These are phyloP conservation scores for Ballota nigra DNA, from an alignment of 257 asterid species.

Conservation along the genomic window DNA sequence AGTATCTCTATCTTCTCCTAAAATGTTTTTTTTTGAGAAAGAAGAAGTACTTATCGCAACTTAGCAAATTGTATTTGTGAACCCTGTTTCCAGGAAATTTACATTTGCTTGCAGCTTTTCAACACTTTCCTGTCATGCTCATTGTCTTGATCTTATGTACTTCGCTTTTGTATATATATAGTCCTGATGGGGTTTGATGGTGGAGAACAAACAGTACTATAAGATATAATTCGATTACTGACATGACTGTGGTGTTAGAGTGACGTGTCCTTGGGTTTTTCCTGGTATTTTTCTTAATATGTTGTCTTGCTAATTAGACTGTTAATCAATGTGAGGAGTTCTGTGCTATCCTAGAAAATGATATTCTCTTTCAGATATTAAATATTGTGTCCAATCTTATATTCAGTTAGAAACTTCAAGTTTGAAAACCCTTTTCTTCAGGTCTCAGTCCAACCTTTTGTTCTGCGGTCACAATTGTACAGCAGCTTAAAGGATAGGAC, in stretches of 20 bases:
- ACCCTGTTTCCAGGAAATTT: background rate
- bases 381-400: conserved; percentile 9
- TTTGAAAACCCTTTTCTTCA: conserved; percentile 30
- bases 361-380: background rate
- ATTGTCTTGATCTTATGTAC: background rate
- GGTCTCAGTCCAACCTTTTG: conserved; percentile 78
- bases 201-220: background rate
- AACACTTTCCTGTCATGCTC: background rate
- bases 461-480: conserved; percentile 82
- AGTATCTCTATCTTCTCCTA: background rate
- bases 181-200: background rate
- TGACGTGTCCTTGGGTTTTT: background rate
- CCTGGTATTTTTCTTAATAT: background rate
- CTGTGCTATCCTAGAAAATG: background rate
- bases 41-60: background rate
- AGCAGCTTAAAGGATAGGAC: conserved; percentile 95
- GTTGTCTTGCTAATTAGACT: background rate
- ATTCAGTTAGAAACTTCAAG: background rate
- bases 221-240: background rate
- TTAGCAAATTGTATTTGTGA: background rate
- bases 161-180: too few relatives aligned
- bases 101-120: background rate
- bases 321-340: background rate
- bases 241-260: background rate
- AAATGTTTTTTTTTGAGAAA: background rate